phyloP scores from a whole-genome alignment of 495 filamentous ascomycete species.

The Diplogelasinospora grovesii region DNA sequence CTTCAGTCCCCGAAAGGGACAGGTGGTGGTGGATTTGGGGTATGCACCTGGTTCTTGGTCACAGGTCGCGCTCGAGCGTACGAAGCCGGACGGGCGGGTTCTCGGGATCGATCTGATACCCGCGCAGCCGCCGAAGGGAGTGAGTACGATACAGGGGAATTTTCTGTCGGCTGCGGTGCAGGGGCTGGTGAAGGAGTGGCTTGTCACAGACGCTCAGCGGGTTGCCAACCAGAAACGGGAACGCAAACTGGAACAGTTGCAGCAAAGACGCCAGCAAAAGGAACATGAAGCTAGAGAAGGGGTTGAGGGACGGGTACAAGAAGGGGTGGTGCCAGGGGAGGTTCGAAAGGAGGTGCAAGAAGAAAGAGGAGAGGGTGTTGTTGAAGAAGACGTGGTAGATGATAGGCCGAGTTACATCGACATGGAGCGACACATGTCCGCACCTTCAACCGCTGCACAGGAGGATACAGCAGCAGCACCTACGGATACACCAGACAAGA shows the following conservation, averaged over 20 bases:
- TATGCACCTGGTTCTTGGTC: constrained; percentile 95
- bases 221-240: background rate
- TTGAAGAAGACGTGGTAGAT: constrained; percentile 7
- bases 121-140: constrained; percentile 78
- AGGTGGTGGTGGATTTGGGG: constrained; percentile 88
- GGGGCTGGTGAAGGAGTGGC: constrained; percentile 64
- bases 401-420: constrained; percentile 49
- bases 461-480: constrained; percentile 17
- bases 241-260: too few relatives aligned
- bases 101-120: constrained; percentile 92
- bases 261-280: too few relatives aligned
- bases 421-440: constrained; percentile 40
- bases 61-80: constrained; percentile 83
- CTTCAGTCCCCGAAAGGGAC: constrained; percentile 55
- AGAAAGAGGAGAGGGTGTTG: constrained; percentile 11
- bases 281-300: constrained; percentile 1
- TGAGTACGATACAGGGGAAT: constrained; percentile 89
- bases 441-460: too few relatives aligned
- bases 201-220: constrained; percentile 50
- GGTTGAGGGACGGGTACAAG: background rate
- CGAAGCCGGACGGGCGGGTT: constrained; percentile 67
- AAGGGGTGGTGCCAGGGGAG: background rate
- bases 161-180: constrained; percentile 70
- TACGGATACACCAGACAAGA: constrained; percentile 6
- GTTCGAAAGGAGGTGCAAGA: background rate